Conservation (phyloP, 306 rosid species). For the Pachyrhizus erosus region DNA sequence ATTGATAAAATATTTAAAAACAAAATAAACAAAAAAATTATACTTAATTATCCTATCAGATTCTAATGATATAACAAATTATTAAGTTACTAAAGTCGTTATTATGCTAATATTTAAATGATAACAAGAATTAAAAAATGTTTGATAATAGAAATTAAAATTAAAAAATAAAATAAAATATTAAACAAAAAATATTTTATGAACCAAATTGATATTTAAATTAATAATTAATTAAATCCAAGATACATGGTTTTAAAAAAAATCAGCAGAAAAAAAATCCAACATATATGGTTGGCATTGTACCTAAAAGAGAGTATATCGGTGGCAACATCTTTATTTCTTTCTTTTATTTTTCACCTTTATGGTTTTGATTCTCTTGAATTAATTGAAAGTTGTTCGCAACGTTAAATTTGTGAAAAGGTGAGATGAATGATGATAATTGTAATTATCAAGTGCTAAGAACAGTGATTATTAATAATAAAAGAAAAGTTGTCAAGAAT, state of each 20-base stretch:
- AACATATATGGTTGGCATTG: background rate
- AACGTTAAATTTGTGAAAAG: constrained; percentile 30
- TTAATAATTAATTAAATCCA: background rate
- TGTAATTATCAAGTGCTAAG: background rate
- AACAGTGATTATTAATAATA: background rate
- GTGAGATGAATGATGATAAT: background rate
- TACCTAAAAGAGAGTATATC: background rate
- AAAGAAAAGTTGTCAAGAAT: constrained; percentile 17
- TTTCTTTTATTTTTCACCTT: background rate
- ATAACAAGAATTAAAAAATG: too few species aligned
- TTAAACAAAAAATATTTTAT: too few species aligned
- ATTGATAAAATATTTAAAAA: too few species aligned
- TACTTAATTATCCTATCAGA: too few species aligned
- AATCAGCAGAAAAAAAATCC: background rate
- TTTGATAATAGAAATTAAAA: too few species aligned
- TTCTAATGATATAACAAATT: too few species aligned
- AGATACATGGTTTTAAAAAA: background rate
- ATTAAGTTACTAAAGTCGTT: too few species aligned
- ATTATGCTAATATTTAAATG: too few species aligned
- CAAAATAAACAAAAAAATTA: too few species aligned
- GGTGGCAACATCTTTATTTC: background rate
- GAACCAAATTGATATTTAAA: too few species aligned
- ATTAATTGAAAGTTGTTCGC: background rate
- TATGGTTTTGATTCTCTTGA: background rate
- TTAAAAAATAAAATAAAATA: too few species aligned